Evolutionary conservation across 148 eudicot species (phyloP), one percentile per base, ranked within the genome.

Genomic region (Chenopodium formosanum): DNA sequence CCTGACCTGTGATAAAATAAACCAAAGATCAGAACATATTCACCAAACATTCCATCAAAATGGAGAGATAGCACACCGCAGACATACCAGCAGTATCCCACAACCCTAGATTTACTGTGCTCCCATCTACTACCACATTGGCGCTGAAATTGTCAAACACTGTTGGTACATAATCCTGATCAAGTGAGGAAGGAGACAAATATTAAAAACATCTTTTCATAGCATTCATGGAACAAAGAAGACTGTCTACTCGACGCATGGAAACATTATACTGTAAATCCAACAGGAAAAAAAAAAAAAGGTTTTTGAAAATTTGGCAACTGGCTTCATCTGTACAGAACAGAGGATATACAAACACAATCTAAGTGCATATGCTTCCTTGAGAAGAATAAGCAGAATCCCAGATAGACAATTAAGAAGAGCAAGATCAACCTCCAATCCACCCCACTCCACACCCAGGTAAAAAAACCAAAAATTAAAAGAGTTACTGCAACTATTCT

Each of bases 61-160:
- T 46, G 62, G 34, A 76, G 31, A 37, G 32, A 64, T 9, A 34
- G 56, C 47, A 77, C 8, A 47, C 34, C 44, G 13, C 4, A 77
- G 69, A 62, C 73, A 64, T 80, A 88, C 90, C 88, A 70, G 90
- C 90, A 77, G 90, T 88, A 80, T 88, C 88, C 90, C 90, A 88
- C 82, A 88, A 81, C 29, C 90, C 90, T 29, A 88, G 84, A 68
- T 88, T 88, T 29, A 88, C 90, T 9, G 88, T 86, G 84, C 82
- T 86, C 60, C 90, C 90, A 82, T 88, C 90, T 73, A 88, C 90
- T 11, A 88, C 86, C 62, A 88, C 90, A 78, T 88, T 88, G 52
- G 90, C 88, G 50, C 90, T 88, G 47, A 88, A 86, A 78, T 88
- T 88, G 84, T 88, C 90, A 78, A 88, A 88, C 71, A 88, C 90